Conservation (phyloP, 441 rosid genomes). For the Gossypium laxum region DNA sequence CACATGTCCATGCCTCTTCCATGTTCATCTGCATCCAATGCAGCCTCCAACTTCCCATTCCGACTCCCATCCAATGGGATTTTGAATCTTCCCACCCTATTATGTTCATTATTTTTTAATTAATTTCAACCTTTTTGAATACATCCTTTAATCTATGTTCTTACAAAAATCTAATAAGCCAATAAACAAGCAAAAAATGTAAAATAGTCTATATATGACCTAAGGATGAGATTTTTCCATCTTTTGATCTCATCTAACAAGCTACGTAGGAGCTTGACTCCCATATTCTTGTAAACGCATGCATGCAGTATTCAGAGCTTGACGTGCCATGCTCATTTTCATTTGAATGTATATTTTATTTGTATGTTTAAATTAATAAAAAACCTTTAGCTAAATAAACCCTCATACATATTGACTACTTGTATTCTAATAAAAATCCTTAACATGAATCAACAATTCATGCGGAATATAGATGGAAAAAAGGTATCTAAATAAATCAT, state of each 20-base stretch:
- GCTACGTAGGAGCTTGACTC: background rate
- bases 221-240: background rate
- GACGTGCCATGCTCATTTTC: background rate
- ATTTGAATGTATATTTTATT: background rate
- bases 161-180: background rate
- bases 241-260: background rate
- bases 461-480: no score
- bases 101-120: background rate
- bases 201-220: background rate
- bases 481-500: no score
- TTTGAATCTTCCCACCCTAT: constrained; percentile 73
- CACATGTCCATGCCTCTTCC: constrained; percentile 97
- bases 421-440: no score
- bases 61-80: constrained; percentile 82
- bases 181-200: no score
- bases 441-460: no score
- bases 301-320: constrained; percentile 6
- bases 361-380: background rate
- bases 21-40: constrained; percentile 74
- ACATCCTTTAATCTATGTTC: no score
- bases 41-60: constrained; percentile 59
- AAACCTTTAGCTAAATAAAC: no score
- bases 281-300: background rate
- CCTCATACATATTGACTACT: no score
- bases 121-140: background rate